Percentiles rank a stretch among this genome's conserved stretches.
These are phyloP conservation scores for Sanghuangporus weigelae DNA, from an alignment of 1,284 basidiomycete species.

Conservation along the genomic window DNA sequence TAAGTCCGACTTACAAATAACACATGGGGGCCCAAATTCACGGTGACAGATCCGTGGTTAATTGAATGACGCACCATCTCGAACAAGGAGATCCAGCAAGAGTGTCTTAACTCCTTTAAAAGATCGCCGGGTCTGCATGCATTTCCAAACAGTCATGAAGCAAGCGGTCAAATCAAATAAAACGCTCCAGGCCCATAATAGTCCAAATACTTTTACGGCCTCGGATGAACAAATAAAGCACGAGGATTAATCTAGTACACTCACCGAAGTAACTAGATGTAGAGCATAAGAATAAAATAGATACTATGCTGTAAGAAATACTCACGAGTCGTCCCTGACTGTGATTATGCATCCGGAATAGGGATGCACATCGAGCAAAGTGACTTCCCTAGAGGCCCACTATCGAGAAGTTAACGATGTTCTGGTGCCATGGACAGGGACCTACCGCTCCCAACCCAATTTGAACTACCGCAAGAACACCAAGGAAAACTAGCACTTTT, in stretches of 20 bases:
- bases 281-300: background rate
- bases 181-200: conserved; percentile 4
- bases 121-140: background rate
- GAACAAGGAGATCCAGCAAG: background rate
- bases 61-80: conserved; percentile 6
- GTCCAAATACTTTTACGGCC: background rate
- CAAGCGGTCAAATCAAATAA: conserved; percentile 8
- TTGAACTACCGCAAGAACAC: background rate
- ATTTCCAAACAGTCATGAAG: conserved; percentile 4
- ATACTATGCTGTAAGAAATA: background rate
- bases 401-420: background rate
- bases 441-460: background rate
- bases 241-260: background rate
- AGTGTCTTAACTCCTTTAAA: background rate
- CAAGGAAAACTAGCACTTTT: background rate
- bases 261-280: background rate
- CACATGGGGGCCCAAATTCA: no score
- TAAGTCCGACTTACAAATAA: background rate
- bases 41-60: background rate
- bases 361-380: background rate
- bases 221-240: background rate
- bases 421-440: background rate
- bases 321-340: conserved; percentile 3
- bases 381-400: background rate
- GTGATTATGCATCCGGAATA: conserved; percentile 6